Percentiles rank a stretch among this genome's conserved stretches.
Conservation (phyloP, 2,329 filamentous ascomycete genomes). For the Scorias spongiosa region DNA sequence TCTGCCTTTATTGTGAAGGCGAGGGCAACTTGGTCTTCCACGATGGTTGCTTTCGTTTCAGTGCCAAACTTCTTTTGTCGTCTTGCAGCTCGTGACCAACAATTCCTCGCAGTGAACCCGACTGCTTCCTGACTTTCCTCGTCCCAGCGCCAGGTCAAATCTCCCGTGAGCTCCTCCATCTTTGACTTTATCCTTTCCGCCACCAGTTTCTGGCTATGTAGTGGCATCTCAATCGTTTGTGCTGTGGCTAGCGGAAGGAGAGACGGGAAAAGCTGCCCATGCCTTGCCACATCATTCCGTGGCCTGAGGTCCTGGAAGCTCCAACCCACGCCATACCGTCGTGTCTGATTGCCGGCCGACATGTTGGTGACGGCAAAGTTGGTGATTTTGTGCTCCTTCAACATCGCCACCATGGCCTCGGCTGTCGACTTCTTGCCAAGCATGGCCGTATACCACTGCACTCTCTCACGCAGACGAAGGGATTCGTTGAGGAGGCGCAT, state of each 20-base stretch:
- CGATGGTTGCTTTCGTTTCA: slow-evolving; percentile 13
- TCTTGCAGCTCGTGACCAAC: slow-evolving; percentile 64
- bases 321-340: slow-evolving; percentile 81
- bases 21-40: slow-evolving; percentile 21
- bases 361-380: slow-evolving; percentile 79
- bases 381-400: slow-evolving; percentile 40
- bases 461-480: slow-evolving; percentile 38
- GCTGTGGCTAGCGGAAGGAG: slow-evolving; percentile 32
- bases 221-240: slow-evolving; percentile 27
- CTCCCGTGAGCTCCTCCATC: slow-evolving; percentile 37
- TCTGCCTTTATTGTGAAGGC: slow-evolving; percentile 26
- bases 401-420: slow-evolving; percentile 43
- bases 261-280: slow-evolving; percentile 13
- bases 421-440: slow-evolving; percentile 64
- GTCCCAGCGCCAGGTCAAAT: slow-evolving; percentile 53
- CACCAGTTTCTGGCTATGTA: slow-evolving; percentile 15
- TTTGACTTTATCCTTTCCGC: slow-evolving; percentile 16
- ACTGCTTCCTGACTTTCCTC: slow-evolving; percentile 37
- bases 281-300: slow-evolving; percentile 23
- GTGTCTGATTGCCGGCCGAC: slow-evolving; percentile 61
- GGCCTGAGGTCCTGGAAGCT: slow-evolving; percentile 59
- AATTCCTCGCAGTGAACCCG: slow-evolving; percentile 52
- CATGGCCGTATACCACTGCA: slow-evolving; percentile 87
- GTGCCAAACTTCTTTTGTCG: slow-evolving; percentile 33
- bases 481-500: slow-evolving; percentile 57